phyloP scores from a whole-genome alignment of 2,329 filamentous ascomycete species.

The Xylariomycetidae sp. region DNA sequence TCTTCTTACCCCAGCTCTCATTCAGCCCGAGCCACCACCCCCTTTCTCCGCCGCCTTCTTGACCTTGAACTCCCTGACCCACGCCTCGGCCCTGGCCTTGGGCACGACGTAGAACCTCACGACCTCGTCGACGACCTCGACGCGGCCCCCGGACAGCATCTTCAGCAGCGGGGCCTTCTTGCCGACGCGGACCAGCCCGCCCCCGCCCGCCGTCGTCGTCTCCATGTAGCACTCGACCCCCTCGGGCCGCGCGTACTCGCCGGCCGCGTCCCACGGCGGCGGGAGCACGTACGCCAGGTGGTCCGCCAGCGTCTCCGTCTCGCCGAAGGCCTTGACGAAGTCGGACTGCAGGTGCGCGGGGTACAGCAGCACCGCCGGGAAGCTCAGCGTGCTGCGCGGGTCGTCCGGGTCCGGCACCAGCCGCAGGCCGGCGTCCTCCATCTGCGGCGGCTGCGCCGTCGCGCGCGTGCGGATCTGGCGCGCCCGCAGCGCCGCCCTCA shows the following conservation, averaged over 20 bases:
- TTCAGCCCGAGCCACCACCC: slow-evolving; percentile 15
- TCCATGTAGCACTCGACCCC: slow-evolving; percentile 87
- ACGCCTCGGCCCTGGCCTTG: slow-evolving; percentile 61
- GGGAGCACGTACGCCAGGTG: slow-evolving; percentile 86
- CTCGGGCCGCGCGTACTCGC: slow-evolving; percentile 25
- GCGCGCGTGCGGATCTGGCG: slow-evolving; percentile 64
- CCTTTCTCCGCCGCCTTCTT: slow-evolving; percentile 54
- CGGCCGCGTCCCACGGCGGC: slow-evolving; percentile 73
- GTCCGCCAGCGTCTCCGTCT: slow-evolving; percentile 68
- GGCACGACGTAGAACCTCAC: slow-evolving; percentile 82
- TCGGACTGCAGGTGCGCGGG: slow-evolving; percentile 78
- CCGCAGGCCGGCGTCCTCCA: slow-evolving; percentile 74
- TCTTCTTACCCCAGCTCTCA: slow-evolving; percentile 3
- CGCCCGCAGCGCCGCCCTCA: slow-evolving; percentile 62
- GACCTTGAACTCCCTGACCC: slow-evolving; percentile 80
- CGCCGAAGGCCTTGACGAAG: slow-evolving; percentile 82
- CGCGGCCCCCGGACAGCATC: slow-evolving; percentile 68
- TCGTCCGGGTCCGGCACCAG: slow-evolving; percentile 71
- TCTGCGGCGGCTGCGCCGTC: slow-evolving; percentile 72
- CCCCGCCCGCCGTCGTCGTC: slow-evolving; percentile 67
- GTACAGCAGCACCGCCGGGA: slow-evolving; percentile 82
- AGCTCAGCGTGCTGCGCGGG: slow-evolving; percentile 63
- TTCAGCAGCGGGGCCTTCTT: slow-evolving; percentile 76
- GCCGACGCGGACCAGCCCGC: slow-evolving; percentile 83
- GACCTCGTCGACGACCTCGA: slow-evolving; percentile 84